Conservation (phyloP, 805 yeast genomes). For the Saccharomycopsis schoenii region DNA sequence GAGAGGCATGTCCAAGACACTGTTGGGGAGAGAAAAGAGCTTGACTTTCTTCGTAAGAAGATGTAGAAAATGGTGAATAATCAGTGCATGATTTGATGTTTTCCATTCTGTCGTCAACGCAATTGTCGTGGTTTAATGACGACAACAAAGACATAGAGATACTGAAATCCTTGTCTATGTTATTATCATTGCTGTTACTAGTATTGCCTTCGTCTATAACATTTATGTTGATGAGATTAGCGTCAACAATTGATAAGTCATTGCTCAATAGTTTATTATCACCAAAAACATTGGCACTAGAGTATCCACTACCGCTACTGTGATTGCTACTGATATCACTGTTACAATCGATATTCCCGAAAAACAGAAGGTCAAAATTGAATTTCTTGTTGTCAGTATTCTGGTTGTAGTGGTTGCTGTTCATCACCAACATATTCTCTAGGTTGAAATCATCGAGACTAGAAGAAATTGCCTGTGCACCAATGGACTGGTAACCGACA, state of each 20-base stretch:
- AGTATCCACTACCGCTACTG: background rate
- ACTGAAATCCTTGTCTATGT: background rate
- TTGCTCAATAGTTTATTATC: background rate
- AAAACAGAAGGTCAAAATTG: background rate
- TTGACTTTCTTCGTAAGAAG: background rate
- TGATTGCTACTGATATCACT: background rate
- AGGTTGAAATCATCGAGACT: background rate
- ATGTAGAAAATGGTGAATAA: background rate
- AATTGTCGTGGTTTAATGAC: background rate
- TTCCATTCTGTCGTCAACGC: background rate
- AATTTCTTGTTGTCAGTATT: background rate
- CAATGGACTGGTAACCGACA: background rate
- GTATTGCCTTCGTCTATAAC: background rate
- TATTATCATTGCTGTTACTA: background rate
- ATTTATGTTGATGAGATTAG: background rate
- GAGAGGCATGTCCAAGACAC: background rate
- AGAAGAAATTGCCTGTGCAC: background rate
- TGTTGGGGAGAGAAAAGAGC: background rate
- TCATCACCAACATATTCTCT: background rate
- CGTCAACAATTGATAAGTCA: background rate
- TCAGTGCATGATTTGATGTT: background rate
- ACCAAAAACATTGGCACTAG: background rate
- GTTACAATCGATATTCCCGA: background rate
- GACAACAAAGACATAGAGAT: background rate
- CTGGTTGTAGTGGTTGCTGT: background rate